These are phyloP conservation scores for Allodekkera sacchari DNA, from an alignment of 805 yeast species.

Conservation along the genomic window DNA sequence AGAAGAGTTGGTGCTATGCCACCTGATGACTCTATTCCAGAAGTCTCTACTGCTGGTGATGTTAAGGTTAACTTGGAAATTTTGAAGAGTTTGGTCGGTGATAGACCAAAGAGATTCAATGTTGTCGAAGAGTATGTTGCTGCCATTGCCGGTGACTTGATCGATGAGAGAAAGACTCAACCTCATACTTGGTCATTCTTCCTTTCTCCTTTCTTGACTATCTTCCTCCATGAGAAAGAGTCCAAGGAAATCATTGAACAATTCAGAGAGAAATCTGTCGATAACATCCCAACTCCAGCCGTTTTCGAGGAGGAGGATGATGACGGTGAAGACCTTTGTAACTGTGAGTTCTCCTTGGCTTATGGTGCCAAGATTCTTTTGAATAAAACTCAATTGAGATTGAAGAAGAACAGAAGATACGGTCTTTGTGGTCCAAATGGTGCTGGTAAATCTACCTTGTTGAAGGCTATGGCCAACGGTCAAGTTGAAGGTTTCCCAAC, in stretches of 20 bases:
- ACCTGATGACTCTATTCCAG: conserved; percentile 86
- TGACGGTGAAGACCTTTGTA: conserved; percentile 99
- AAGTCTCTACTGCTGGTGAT: conserved; percentile 99
- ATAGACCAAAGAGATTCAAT: conserved; percentile 69
- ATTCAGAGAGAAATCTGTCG: conserved; percentile 92
- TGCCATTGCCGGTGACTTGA: conserved; percentile 96
- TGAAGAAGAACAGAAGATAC: conserved; percentile 98
- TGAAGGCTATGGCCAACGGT: conserved; percentile 96
- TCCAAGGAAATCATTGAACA: conserved; percentile 87
- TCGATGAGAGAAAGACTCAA: conserved; percentile 95
- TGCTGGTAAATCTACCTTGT: conserved; percentile 96
- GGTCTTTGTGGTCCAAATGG: conserved; percentile 99
- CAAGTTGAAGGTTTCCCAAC: conserved; percentile 99
- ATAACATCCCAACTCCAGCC: conserved; percentile 96
- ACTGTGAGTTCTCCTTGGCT: conserved; percentile 99
- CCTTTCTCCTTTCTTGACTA: conserved; percentile 89
- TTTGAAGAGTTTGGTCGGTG: conserved; percentile 64
- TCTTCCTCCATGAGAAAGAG: conserved; percentile 88
- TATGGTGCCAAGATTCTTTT: conserved; percentile 99
- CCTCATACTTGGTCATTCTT: conserved; percentile 86
- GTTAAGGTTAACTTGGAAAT: conserved; percentile 76
- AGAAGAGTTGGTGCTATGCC: conserved; percentile 98
- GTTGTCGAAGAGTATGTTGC: conserved; percentile 77
- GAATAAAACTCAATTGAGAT: conserved; percentile 98
- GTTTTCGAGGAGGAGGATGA: conserved; percentile 86